Conservation (phyloP, 2,329 filamentous ascomycete genomes). For the Epicoccum sorghinum region DNA sequence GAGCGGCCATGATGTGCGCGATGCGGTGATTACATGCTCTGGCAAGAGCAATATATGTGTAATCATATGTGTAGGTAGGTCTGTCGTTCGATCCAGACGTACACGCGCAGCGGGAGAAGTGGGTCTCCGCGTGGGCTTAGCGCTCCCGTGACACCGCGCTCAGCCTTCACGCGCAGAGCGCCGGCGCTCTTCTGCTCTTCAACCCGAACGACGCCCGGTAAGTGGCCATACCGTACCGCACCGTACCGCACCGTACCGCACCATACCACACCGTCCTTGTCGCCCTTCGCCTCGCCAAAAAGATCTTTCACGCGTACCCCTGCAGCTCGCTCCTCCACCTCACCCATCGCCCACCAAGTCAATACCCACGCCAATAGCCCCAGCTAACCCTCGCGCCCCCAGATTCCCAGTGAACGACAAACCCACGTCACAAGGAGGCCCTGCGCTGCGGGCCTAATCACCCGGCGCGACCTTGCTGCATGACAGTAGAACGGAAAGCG, state of each 20-base stretch:
- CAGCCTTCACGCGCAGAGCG: neutral
- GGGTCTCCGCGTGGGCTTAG: neutral
- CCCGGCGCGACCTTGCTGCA: slow-evolving; percentile 25
- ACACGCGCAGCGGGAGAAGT: too few species aligned
- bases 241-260: too few species aligned
- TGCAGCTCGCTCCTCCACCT: too few species aligned
- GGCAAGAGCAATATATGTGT: neutral
- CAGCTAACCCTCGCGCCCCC: neutral
- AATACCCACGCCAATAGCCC: neutral
- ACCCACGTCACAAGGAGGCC: slow-evolving; percentile 30
- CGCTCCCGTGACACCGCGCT: neutral
- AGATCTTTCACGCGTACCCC: too few species aligned
- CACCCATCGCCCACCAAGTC: too few species aligned
- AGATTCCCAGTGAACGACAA: slow-evolving; percentile 39
- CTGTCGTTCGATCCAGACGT: too few species aligned
- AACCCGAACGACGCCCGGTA: neutral
- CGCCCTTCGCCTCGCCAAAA: too few species aligned
- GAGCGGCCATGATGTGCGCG: slow-evolving; percentile 35
- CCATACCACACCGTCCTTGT: too few species aligned
- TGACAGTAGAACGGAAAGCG: slow-evolving; percentile 45
- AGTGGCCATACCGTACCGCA: neutral
- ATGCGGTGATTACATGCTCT: slow-evolving; percentile 10
- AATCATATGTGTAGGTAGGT: too few species aligned
- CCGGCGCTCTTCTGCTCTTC: neutral
- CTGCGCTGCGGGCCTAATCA: slow-evolving; percentile 29